Base-by-base conservation (phyloP, 1,139 yeast species). In the Geotrichum klebahnii region DNA sequence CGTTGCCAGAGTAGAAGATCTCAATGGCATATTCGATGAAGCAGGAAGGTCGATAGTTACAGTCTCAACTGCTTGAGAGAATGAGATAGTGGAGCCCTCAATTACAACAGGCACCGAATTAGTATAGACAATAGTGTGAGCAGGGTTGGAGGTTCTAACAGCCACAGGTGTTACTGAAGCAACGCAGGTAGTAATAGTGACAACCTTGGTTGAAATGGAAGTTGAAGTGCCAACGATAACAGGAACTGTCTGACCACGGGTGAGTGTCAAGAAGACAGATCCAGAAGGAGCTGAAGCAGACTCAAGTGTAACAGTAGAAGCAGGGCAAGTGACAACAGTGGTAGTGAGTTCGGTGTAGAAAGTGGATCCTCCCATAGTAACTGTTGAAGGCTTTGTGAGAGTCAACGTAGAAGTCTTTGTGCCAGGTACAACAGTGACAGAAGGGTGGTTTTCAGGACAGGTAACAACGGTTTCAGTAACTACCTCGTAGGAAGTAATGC, bases 391-490 rank as follows among this genome's bases (percentile, higher is more conserved):
- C n/a, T n/a, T n/a, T n/a, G n/a, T n/a, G n/a, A n/a, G n/a, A n/a
- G n/a, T n/a, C n/a, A n/a, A n/a, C n/a, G n/a, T n/a, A n/a, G n/a
- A n/a, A n/a, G n/a, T n/a, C n/a, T n/a, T n/a, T n/a, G n/a, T n/a
- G n/a, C n/a, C n/a, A n/a, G n/a, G n/a, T n/a, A n/a, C n/a, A n/a
- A n/a, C n/a, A n/a, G n/a, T n/a, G n/a, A n/a, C n/a, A n/a, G n/a
- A n/a, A n/a, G n/a, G n/a, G n/a, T n/a, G n/a, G n/a, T n/a, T n/a
- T n/a, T n/a, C n/a, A n/a, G n/a, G n/a, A n/a, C n/a, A n/a, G n/a
- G 50, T 46, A 3, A n/a, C n/a, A n/a, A n/a, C n/a, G n/a, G 50
- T 46, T 29, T 40, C 39, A 19, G 50, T 46, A 10, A 26, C 23
- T 12, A 17, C 19, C 19, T 2, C 20, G 5, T 24, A 17, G 17